These are phyloP conservation scores for Cladosporium sphaerospermum DNA, from an alignment of 2,329 filamentous ascomycete species.

Conservation along the genomic window DNA sequence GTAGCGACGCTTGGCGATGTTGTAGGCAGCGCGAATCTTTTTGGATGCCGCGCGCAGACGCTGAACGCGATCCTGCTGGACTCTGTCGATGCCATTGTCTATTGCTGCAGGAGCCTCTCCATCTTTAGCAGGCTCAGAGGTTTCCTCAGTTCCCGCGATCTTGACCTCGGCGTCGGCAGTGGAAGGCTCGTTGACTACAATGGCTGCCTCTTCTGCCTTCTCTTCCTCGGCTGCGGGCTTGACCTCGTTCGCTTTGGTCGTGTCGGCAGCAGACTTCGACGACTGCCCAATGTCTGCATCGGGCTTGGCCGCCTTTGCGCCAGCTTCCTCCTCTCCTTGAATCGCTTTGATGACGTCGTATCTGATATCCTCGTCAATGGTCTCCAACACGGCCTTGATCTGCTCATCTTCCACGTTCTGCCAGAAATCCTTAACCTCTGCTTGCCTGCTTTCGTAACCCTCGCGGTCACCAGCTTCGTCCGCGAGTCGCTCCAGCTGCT, in stretches of 20 bases:
- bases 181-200: conserved; percentile 10
- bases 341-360: conserved; percentile 58
- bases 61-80: conserved; percentile 21
- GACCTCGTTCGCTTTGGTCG: conserved; percentile 17
- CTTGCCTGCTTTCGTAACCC: conserved; percentile 61
- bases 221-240: not conserved
- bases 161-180: not conserved
- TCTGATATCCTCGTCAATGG: conserved; percentile 57
- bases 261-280: conserved; percentile 16
- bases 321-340: conserved; percentile 37
- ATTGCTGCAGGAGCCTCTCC: conserved; percentile 1
- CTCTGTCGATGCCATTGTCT: conserved; percentile 6
- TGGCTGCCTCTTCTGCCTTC: conserved; percentile 7
- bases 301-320: conserved; percentile 21
- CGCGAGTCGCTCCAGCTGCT: conserved; percentile 71
- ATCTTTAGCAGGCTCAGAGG: conserved; percentile 7
- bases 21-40: conserved; percentile 69
- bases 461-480: conserved; percentile 67
- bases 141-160: not conserved
- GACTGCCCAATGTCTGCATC: conserved; percentile 31
- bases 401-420: conserved; percentile 70
- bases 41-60: conserved; percentile 41
- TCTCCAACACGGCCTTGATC: conserved; percentile 61
- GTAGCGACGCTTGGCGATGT: conserved; percentile 76
- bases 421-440: conserved; percentile 79